Evolutionary conservation across 1,284 basidiomycete species (phyloP), one percentile per base, ranked within the genome.

Genomic region (Phellinidium pouzarii): DNA sequence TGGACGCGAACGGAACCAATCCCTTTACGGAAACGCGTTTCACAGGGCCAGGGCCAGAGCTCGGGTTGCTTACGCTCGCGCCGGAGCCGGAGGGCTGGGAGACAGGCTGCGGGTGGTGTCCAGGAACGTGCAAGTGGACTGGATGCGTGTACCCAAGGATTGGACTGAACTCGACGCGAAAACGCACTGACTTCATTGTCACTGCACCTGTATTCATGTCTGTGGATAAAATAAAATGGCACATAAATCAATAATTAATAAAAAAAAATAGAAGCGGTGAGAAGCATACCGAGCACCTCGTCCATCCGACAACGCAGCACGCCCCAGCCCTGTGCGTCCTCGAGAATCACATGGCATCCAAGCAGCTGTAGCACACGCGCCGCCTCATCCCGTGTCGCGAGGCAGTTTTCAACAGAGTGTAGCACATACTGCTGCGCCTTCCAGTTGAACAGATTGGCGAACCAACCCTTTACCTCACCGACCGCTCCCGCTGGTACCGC

Each of bases 401-500:
- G 65, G 44, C 84, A 68, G 58, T 84, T 78, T 56, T 85, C 76
- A 9, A 71, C 65, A 1, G 89, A 90, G 63, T 84, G 87, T 17
- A 92, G 70, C n/a, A 83, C 73, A 55, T 80, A 81, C 12, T 75
- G 72, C 63, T 85, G 76, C 29, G 72, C 70, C 58, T 80, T 82
- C 84, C 84, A 87, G 64, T 78, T 82, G 71, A 89, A 89, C 31
- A 89, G 69, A 59, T 82, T 87, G 6, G 85, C 85, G 64, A 89
- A 86, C 86, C 86, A 89, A 40, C 85, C 87, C 62, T 85, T 86
- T 66, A 88, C 81, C 64, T 88, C 84, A 56, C 83, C 80, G n/a
- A 85, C 80, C n/a, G 76, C 75, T 52, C 73, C 73, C 42, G 72
- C 59, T 74, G 9, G 69, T 64, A 44, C 73, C 19, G 50, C 59